phyloP scores from a whole-genome alignment of 805 yeast species.

The Yueomyces sinensis region DNA sequence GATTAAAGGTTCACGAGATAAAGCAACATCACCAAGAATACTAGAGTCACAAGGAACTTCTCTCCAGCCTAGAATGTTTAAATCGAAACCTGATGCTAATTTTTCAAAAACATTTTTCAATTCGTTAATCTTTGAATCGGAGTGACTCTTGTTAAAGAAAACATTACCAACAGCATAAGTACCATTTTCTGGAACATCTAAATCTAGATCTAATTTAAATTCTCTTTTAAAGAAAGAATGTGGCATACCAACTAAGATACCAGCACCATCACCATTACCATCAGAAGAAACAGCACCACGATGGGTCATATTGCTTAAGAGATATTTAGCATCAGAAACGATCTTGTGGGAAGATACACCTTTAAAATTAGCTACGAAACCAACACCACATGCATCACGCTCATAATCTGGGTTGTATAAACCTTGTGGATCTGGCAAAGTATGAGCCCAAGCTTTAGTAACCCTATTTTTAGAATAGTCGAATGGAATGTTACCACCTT shows the following conservation, averaged over 20 bases:
- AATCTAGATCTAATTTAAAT: constrained; percentile 54
- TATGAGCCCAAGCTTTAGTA: constrained; percentile 84
- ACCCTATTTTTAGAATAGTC: constrained; percentile 3
- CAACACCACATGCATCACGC: constrained; percentile 98
- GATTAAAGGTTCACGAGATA: constrained; percentile 82
- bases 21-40: constrained; percentile 86
- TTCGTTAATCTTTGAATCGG: constrained; percentile 45
- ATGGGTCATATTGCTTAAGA: constrained; percentile 96
- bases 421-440: constrained; percentile 77
- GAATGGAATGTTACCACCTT: constrained; percentile 16
- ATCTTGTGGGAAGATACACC: constrained; percentile 82
- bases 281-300: constrained; percentile 96
- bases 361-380: constrained; percentile 89
- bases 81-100: constrained; percentile 63
- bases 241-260: constrained; percentile 85
- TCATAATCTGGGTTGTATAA: constrained; percentile 88
- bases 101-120: constrained; percentile 69
- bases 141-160: constrained; percentile 71
- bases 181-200: constrained; percentile 62
- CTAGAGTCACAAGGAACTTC: constrained; percentile 89
- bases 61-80: constrained; percentile 89
- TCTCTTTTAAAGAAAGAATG: constrained; percentile 79
- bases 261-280: constrained; percentile 99
- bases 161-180: constrained; percentile 93
- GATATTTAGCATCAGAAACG: constrained; percentile 75